phyloP scores from a whole-genome alignment of 169 alveolate genomes.

The Cryptosporidium canis region DNA sequence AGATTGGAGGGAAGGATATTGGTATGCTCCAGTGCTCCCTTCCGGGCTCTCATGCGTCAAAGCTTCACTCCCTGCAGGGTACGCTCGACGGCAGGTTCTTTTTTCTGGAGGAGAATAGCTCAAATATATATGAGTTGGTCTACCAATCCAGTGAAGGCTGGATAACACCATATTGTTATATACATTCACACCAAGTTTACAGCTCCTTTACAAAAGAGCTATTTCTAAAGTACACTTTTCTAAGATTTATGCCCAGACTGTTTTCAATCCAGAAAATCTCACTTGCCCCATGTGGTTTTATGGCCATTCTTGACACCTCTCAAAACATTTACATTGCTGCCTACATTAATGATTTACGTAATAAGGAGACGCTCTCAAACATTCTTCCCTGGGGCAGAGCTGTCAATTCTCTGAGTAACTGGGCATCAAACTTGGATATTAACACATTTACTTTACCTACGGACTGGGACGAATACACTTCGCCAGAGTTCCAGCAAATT shows the following conservation, averaged over 20 bases:
- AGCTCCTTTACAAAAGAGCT: slow-evolving; percentile 14
- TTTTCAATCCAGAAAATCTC: slow-evolving; percentile 20
- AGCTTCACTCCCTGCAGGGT: slow-evolving; percentile 50
- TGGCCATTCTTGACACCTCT: slow-evolving; percentile 35
- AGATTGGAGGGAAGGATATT: slow-evolving; percentile 1
- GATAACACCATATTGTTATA: slow-evolving; percentile 69
- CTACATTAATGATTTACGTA: neutral
- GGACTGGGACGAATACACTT: slow-evolving; percentile 61
- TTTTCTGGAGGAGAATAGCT: slow-evolving; percentile 16
- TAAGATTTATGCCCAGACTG: slow-evolving; percentile 44
- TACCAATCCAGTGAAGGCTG: slow-evolving; percentile 70
- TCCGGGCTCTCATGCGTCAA: slow-evolving; percentile 26
- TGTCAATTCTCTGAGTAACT: slow-evolving; percentile 19
- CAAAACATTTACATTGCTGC: slow-evolving; percentile 37
- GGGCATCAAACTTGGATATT: slow-evolving; percentile 34
- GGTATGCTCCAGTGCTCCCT: slow-evolving; percentile 53
- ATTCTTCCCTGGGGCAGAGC: slow-evolving; percentile 66
- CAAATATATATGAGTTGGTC: slow-evolving; percentile 42
- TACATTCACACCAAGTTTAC: slow-evolving; percentile 40
- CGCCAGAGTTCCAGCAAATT: neutral
- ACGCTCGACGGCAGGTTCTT: slow-evolving; percentile 66
- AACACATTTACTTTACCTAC: slow-evolving; percentile 17
- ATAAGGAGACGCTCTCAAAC: neutral
- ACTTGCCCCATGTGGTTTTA: slow-evolving; percentile 64
- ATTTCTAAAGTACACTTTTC: slow-evolving; percentile 19